Conservation (phyloP, 2,329 filamentous ascomycete genomes). For the Arthrinium puccinioides region DNA sequence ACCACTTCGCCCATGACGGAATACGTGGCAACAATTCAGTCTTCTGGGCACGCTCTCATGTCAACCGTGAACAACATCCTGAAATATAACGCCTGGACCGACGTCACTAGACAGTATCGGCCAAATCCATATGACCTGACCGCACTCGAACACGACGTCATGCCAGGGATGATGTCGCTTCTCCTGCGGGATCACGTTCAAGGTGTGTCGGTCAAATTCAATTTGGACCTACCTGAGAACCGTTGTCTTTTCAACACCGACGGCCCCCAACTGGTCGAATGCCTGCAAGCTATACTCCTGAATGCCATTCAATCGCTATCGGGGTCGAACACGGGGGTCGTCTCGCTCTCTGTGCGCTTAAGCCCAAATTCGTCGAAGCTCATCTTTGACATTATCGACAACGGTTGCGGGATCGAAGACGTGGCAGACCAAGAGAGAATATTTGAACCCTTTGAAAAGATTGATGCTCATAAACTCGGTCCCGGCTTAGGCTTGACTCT, state of each 20-base stretch:
- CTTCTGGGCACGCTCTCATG: conserved; percentile 4
- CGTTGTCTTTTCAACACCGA: conserved; percentile 3
- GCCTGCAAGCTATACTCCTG: conserved; percentile 1
- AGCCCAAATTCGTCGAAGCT: not conserved
- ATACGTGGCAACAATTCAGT: conserved; percentile 3
- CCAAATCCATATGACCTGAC: conserved; percentile 2
- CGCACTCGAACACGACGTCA: conserved; percentile 1
- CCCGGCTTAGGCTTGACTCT: conserved; percentile 5
- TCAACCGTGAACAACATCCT: conserved; percentile 6
- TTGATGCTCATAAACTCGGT: conserved; percentile 4
- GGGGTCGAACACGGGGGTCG: not conserved
- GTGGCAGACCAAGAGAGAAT: not conserved
- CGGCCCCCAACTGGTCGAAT: conserved; percentile 1
- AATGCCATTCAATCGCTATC: conserved; percentile 3
- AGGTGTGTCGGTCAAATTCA: conserved; percentile 3
- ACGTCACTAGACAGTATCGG: not conserved
- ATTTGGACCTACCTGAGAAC: not conserved
- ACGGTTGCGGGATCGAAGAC: conserved; percentile 3
- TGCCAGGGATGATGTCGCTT: not conserved
- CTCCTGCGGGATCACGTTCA: not conserved
- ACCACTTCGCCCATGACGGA: not conserved
- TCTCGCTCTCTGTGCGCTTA: not conserved
- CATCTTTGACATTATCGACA: conserved; percentile 4
- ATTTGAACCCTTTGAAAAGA: conserved; percentile 7
- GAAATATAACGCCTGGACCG: conserved; percentile 5